Percentiles rank a stretch among this genome's conserved stretches.
phyloP scores from a whole-genome alignment of 202 grass and related monocot genomes.

The Musa balbisiana region DNA sequence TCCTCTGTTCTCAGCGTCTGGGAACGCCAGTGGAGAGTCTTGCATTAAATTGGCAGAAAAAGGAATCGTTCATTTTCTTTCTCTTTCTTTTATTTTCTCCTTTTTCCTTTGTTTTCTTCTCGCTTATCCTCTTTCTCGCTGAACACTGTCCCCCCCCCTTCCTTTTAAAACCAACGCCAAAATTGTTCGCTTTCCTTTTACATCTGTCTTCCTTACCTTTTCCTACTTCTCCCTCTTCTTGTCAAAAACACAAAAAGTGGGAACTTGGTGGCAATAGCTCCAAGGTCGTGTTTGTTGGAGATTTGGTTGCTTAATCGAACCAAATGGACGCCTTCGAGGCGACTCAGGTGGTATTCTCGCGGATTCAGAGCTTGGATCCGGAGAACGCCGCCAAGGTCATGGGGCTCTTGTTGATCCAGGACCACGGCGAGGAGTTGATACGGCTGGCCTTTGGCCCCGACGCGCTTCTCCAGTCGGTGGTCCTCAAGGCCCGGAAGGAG shows the following conservation, averaged over 20 bases:
- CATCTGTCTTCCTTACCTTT: not conserved
- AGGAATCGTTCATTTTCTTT: not conserved
- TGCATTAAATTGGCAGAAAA: slow-evolving; percentile 4
- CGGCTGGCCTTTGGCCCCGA: slow-evolving; percentile 77
- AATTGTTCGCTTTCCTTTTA: slow-evolving; percentile 18
- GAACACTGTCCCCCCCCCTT: slow-evolving; percentile 12
- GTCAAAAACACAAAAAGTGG: not conserved
- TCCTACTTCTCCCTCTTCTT: not conserved
- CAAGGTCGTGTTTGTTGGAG: slow-evolving; percentile 1
- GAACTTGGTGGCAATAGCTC: slow-evolving; percentile 1
- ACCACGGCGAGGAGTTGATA: slow-evolving; percentile 79
- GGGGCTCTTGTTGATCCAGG: slow-evolving; percentile 76
- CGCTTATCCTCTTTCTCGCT: slow-evolving; percentile 17
- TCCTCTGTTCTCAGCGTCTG: not conserved
- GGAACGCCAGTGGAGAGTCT: not conserved
- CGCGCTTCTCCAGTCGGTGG: slow-evolving; percentile 53
- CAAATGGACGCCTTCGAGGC: slow-evolving; percentile 71
- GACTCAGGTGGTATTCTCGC: slow-evolving; percentile 63
- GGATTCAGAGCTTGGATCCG: slow-evolving; percentile 64
- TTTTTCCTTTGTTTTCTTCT: not conserved
- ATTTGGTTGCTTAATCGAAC: not conserved
- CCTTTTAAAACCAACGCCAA: slow-evolving; percentile 12
- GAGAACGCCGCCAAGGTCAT: slow-evolving; percentile 91
- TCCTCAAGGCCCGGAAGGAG: slow-evolving; percentile 61
- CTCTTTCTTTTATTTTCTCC: not conserved